Evolutionary conservation across 2,329 filamentous ascomycete species (phyloP).

Genomic region (Sporothrix luriei): DNA sequence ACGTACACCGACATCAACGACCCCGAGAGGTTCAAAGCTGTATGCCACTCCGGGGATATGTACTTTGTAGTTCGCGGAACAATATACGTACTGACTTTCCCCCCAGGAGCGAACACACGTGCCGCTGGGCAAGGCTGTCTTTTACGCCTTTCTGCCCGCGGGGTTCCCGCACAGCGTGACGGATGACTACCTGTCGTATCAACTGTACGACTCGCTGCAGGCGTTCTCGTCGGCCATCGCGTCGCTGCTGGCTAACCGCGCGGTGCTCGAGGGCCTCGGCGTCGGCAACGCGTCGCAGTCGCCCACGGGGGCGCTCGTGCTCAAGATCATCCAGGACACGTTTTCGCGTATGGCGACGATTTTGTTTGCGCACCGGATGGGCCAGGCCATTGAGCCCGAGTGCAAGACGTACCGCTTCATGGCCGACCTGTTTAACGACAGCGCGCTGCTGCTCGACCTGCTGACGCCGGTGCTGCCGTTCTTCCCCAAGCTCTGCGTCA

Average conservation of each 20-base stretch:
- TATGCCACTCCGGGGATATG: constrained; percentile 34
- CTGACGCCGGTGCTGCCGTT: constrained; percentile 72
- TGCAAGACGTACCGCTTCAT: constrained; percentile 87
- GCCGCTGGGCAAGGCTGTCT: constrained; percentile 45
- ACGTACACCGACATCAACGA: constrained; percentile 41
- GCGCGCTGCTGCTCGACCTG: constrained; percentile 82
- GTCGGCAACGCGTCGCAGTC: constrained; percentile 79
- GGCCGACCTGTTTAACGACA: constrained; percentile 86
- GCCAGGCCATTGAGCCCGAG: constrained; percentile 82
- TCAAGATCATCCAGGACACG: constrained; percentile 80
- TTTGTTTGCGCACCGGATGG: constrained; percentile 78
- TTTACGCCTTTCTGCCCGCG: constrained; percentile 80
- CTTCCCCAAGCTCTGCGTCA: constrained; percentile 52
- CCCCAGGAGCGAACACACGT: constrained; percentile 44
- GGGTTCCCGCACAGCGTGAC: constrained; percentile 89
- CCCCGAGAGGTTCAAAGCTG: constrained; percentile 37
- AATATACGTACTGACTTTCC: not conserved
- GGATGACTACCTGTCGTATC: constrained; percentile 77
- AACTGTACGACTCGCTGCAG: constrained; percentile 73
- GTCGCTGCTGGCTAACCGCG: constrained; percentile 75
- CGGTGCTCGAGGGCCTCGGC: constrained; percentile 77
- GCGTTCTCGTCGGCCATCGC: constrained; percentile 84
- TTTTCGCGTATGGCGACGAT: constrained; percentile 83
- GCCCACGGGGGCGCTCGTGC: constrained; percentile 76
- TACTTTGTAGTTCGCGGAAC: not conserved